phyloP scores from a whole-genome alignment of 2,329 filamentous ascomycete species.

The Phyllosticta paracitricarpa region DNA sequence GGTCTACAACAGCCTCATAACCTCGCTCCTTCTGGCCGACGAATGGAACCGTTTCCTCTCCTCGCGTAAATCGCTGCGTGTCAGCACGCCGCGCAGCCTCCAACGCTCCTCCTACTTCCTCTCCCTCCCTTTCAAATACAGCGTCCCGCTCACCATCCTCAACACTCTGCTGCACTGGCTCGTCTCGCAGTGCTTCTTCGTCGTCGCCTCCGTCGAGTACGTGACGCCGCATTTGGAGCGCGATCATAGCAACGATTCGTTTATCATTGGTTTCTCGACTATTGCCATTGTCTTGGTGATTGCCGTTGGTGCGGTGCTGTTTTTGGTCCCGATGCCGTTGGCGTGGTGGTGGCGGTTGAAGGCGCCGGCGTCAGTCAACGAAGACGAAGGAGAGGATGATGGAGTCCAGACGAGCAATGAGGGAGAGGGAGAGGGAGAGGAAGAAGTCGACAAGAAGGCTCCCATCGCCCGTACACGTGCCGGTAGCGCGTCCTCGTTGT shows the following conservation, averaged over 20 bases:
- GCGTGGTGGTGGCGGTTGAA: slow-evolving; percentile 12
- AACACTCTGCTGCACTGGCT: slow-evolving; percentile 34
- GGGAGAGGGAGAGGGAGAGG: too few species aligned
- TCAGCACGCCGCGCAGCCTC: slow-evolving; percentile 24
- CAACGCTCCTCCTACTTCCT: slow-evolving; percentile 35
- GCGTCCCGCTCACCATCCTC: slow-evolving; percentile 24
- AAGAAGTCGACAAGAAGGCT: too few species aligned
- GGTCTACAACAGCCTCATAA: slow-evolving; percentile 37
- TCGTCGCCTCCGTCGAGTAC: slow-evolving; percentile 18
- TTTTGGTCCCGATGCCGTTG: neutral
- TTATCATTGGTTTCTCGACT: slow-evolving; percentile 5
- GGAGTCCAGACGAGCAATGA: neutral
- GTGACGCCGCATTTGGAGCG: slow-evolving; percentile 13
- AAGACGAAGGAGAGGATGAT: neutral
- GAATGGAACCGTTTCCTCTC: slow-evolving; percentile 37
- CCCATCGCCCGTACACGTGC: too few species aligned
- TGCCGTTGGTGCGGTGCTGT: slow-evolving; percentile 11
- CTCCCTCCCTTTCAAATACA: slow-evolving; percentile 29
- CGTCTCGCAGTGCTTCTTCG: slow-evolving; percentile 33
- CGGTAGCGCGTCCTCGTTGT: too few species aligned
- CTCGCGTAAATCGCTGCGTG: slow-evolving; percentile 26
- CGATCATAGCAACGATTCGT: slow-evolving; percentile 6
- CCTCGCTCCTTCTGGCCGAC: slow-evolving; percentile 35
- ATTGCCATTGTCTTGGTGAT: slow-evolving; percentile 13
- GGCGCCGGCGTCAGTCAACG: neutral